Base-by-base conservation (phyloP, 2,329 filamentous ascomycete genomes). In the Fusarium nodosum region DNA sequence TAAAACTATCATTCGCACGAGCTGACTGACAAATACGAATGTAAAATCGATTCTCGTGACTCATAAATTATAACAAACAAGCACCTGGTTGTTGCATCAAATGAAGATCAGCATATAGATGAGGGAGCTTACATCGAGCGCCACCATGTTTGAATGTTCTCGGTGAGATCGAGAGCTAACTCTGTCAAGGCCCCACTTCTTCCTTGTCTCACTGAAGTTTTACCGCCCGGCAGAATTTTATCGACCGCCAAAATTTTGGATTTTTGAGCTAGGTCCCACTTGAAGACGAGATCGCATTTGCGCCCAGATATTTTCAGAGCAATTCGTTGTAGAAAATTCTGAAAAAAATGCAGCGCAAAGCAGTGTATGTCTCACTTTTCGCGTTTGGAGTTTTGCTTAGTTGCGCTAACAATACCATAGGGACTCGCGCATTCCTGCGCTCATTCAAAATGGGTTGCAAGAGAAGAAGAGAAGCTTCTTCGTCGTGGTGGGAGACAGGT, bases 391-490 rank as follows among this genome's bases (percentile, higher is more conserved):
- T 5, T 1, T 7, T 8, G 5, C 8, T 41, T 15, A 41, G 15
- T 8, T 7, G 15, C 39, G 36, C 72, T 74, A 36, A 74, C 47
- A 7, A 18, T 3, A 44, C 34, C 24, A 58, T 69, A 94, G 93
- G 77, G 94, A 97, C 81, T 92, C 92, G 82, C 92, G 94, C 80
- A 97, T 97, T 76, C 92, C 91, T 64, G 91, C 94, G 80, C 89
- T 97, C 74, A 95, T 97, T 77, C 89, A 91, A 79, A 97, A 97
- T 91, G 92, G 92, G 71, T 86, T 94, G 66, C 93, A 93, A 80
- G 94, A 97, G 80, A 97, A 97, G 88, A 98, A 98, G 84, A 89
- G 96, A 80, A 97, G 93, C 83, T 97, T 99, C 85, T 97, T 99
- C 81, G 93, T 99, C 60, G 90, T 99, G 26, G 95, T 99, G 46